Evolutionary conservation across 2,329 filamentous ascomycete species (phyloP).

Genomic region (Clarireedia homoeocarpa): DNA sequence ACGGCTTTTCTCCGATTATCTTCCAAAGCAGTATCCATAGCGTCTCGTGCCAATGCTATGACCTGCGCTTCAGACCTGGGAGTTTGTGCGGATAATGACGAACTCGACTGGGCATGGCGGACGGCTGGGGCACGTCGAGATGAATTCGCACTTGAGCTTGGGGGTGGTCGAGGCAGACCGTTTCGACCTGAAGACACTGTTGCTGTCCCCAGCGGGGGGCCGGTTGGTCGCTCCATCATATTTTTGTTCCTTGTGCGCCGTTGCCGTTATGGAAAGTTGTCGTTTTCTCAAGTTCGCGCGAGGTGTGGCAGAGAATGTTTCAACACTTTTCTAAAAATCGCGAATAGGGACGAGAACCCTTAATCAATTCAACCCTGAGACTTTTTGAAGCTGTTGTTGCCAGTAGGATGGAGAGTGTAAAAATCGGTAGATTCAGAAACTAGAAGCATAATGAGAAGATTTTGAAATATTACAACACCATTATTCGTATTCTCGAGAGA

Average conservation of each 20-base stretch:
- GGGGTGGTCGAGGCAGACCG: constrained; percentile 30
- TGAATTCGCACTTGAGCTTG: constrained; percentile 38
- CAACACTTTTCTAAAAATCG: constrained; percentile 5
- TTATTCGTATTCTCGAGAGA: not conserved
- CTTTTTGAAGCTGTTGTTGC: constrained; percentile 1
- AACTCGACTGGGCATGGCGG: constrained; percentile 37
- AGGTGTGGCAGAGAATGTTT: constrained; percentile 7
- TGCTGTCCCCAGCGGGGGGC: constrained; percentile 28
- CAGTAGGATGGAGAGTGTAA: not conserved
- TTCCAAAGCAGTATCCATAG: constrained; percentile 58
- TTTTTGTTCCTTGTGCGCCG: constrained; percentile 7
- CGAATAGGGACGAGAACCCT: constrained; percentile 9
- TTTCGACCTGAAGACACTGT: constrained; percentile 31
- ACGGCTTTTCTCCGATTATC: constrained; percentile 57
- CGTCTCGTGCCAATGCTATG: constrained; percentile 55
- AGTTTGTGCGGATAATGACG: constrained; percentile 39
- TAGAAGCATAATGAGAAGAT: constrained; percentile 4
- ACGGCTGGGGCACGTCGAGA: constrained; percentile 24
- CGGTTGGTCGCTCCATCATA: constrained; percentile 28
- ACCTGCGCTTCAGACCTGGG: constrained; percentile 56
- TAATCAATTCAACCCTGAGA: constrained; percentile 3
- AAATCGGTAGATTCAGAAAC: not conserved
- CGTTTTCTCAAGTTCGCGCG: not conserved
- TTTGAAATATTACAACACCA: constrained; percentile 4
- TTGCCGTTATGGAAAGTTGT: constrained; percentile 1